Base-by-base conservation (phyloP, 352 stramenopile species). In the Pythium scleroteichum region DNA sequence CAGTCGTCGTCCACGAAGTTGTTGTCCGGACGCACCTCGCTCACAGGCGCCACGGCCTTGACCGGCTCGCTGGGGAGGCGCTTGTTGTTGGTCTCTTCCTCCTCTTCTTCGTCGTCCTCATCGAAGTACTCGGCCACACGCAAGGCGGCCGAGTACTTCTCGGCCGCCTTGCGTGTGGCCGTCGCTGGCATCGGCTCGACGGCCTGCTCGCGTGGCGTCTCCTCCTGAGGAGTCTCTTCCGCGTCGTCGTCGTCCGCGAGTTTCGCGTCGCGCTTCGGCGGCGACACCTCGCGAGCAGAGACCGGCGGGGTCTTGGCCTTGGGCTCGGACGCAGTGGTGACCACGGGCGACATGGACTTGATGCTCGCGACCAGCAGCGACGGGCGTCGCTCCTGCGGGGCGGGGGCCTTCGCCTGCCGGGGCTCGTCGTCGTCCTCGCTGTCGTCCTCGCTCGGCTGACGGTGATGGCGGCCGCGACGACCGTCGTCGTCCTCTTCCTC, bases 1-100 rank as follows among this genome's bases (percentile, higher is more conserved):
- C 82, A 92, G 41, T 92, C 79, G 10, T 92, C 83, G 24, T 89
- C 76, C 10, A 75, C 79, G 62, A 92, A 92, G 55, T 92, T 92
- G 65, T 92, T 90, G 60, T 90, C 80, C 4, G 51, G 65, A 13
- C 65, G 55, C 3, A 69, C 33, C 23, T 64, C 55, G 35, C 59
- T 65, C 13, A 29, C 23, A 20, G 38, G 48, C 20, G 41, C 47
- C 19, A 24, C 10, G 20, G 40, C 17, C 14, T 48, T 32, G 20
- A 41, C 8, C 33, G 45, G 13, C n/a, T n/a, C n/a, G n/a, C n/a
- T n/a, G n/a, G n/a, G n/a, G n/a, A n/a, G 63, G 27, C 50, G 57
- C 27, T 53, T 52, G 42, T 58, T 68, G 23, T 74, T 72, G 12
- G 56, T 48, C 19, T 53, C 38, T 10, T 57, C 55, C 20, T 68